These are phyloP conservation scores for Agapanthus africanus DNA, from an alignment of 106 monocot species.

Conservation along the genomic window DNA sequence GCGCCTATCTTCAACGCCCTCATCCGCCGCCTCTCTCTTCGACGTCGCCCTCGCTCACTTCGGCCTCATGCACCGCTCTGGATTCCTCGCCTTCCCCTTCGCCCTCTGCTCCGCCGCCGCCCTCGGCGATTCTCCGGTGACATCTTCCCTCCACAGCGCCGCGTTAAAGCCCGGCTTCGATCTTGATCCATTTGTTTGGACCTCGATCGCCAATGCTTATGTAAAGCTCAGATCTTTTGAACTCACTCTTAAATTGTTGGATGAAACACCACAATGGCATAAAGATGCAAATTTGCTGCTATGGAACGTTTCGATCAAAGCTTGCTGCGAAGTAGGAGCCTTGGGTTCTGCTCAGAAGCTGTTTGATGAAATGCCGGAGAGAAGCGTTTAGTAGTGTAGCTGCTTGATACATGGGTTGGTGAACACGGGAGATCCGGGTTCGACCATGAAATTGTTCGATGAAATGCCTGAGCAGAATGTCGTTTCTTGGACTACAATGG, in stretches of 20 bases:
- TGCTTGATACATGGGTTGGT: slow-evolving; percentile 27
- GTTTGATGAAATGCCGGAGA: slow-evolving; percentile 24
- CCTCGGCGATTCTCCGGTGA: not conserved
- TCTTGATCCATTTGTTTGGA: slow-evolving; percentile 35
- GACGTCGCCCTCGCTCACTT: slow-evolving; percentile 11
- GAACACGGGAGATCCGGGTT: slow-evolving; percentile 13
- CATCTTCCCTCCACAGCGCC: not conserved
- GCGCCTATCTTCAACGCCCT: slow-evolving; percentile 8
- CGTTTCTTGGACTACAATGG: slow-evolving; percentile 37
- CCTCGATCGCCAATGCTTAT: slow-evolving; percentile 30
- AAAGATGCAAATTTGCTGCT: slow-evolving; percentile 15
- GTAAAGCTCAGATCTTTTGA: slow-evolving; percentile 8
- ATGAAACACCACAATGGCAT: slow-evolving; percentile 30
- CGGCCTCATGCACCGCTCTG: slow-evolving; percentile 16
- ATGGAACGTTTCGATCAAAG: slow-evolving; percentile 34
- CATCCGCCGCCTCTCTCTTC: slow-evolving; percentile 2
- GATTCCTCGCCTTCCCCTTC: slow-evolving; percentile 26
- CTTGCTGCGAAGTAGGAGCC: not conserved
- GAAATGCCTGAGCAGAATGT: slow-evolving; percentile 28
- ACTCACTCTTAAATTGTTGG: slow-evolving; percentile 29
- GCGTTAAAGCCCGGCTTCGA: slow-evolving; percentile 11
- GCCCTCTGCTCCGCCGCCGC: slow-evolving; percentile 24
- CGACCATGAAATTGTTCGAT: slow-evolving; percentile 18
- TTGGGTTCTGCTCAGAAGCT: slow-evolving; percentile 6
- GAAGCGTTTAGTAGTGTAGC: slow-evolving; percentile 26